Evolutionary conservation across 106 monocot genomes (phyloP).

Genomic region (Acorus calamus): DNA sequence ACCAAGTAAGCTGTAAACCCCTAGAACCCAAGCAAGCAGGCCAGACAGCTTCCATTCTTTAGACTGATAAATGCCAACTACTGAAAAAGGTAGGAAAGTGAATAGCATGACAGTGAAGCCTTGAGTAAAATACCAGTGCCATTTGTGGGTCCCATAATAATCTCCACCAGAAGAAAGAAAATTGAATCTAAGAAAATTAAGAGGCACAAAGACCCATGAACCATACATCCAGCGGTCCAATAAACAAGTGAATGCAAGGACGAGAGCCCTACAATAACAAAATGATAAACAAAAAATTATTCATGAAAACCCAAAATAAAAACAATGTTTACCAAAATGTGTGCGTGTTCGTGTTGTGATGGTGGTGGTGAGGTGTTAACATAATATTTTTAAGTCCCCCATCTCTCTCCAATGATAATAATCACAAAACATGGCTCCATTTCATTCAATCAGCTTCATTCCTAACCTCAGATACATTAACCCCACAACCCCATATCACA

Average conservation of each 20-base stretch:
- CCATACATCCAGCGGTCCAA: constrained; percentile 83
- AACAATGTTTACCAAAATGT: neutral
- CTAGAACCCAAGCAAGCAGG: constrained; percentile 79
- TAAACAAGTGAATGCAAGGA: constrained; percentile 29
- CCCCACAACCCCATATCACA: too few relatives aligned
- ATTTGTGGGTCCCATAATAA: constrained; percentile 87
- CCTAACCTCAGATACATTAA: too few relatives aligned
- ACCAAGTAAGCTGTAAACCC: constrained; percentile 75
- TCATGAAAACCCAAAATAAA: neutral
- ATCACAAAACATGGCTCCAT: too few relatives aligned
- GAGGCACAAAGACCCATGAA: constrained; percentile 70
- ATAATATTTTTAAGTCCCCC: too few relatives aligned
- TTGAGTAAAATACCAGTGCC: constrained; percentile 98
- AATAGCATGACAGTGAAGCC: constrained; percentile 80
- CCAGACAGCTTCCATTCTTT: constrained; percentile 77
- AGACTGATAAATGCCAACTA: constrained; percentile 66
- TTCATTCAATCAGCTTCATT: too few relatives aligned
- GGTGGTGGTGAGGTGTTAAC: too few relatives aligned
- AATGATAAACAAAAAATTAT: neutral
- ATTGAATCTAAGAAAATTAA: constrained; percentile 95
- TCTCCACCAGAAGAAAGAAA: constrained; percentile 94
- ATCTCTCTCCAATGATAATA: too few relatives aligned
- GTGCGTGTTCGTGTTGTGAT: too few relatives aligned
- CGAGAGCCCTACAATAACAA: constrained; percentile 39
- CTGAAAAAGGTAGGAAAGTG: constrained; percentile 69